A percentile compares a stretch with the other conserved stretches of the same genome.
These are phyloP conservation scores for Pichia sp. DNA, from an alignment of 1,139 yeast species.

Conservation along the genomic window DNA sequence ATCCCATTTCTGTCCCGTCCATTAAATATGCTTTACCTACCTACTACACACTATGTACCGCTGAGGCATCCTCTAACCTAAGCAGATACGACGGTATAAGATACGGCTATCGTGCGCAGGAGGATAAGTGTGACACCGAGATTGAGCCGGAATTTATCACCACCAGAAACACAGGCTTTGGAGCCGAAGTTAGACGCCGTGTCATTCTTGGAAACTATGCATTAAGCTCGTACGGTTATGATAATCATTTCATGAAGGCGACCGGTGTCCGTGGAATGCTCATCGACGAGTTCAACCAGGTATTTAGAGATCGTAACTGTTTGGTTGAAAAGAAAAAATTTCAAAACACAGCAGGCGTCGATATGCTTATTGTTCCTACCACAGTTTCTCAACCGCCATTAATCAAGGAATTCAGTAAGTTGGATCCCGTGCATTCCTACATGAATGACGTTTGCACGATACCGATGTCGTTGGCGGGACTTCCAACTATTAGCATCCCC, in stretches of 20 bases:
- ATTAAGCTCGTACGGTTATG: slow-evolving; percentile 64
- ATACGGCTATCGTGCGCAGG: slow-evolving; percentile 55
- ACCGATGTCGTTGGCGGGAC: slow-evolving; percentile 87
- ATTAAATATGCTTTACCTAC: slow-evolving; percentile 68
- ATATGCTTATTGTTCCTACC: slow-evolving; percentile 72
- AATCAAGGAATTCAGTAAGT: slow-evolving; percentile 41
- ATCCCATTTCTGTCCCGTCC: slow-evolving; percentile 66
- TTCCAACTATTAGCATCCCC: slow-evolving; percentile 82
- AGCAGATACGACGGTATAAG: slow-evolving; percentile 88
- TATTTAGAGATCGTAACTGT: slow-evolving; percentile 54
- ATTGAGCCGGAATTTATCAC: slow-evolving; percentile 41
- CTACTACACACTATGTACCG: slow-evolving; percentile 83
- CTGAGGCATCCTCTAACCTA: slow-evolving; percentile 91
- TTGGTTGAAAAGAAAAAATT: slow-evolving; percentile 30
- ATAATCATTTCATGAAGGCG: slow-evolving; percentile 80
- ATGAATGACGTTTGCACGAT: slow-evolving; percentile 82
- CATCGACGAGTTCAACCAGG: slow-evolving; percentile 59
- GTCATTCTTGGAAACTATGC: slow-evolving; percentile 84
- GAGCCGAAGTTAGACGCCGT: slow-evolving; percentile 78
- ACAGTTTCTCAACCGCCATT: slow-evolving; percentile 50
- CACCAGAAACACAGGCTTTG: slow-evolving; percentile 67
- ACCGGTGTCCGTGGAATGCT: slow-evolving; percentile 59
- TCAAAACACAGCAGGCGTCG: slow-evolving; percentile 43
- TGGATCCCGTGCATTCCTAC: slow-evolving; percentile 57
- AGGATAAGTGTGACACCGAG: slow-evolving; percentile 23